A percentile compares a stretch with the other conserved stretches of the same genome.
phyloP scores from a whole-genome alignment of 371 early-diverging fungal species.

The Smittium mucronatum region DNA sequence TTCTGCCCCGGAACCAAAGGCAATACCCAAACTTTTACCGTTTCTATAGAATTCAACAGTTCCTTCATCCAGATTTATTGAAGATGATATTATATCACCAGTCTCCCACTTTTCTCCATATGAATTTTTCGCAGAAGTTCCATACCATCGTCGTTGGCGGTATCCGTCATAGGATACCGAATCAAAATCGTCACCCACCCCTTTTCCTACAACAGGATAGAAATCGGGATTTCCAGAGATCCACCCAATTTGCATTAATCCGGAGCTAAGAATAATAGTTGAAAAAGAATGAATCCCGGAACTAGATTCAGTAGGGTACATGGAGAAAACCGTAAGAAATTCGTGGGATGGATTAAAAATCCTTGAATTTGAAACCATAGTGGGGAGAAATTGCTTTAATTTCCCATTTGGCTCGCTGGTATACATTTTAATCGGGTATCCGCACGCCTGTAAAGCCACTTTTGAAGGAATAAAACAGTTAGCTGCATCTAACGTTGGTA shows the following conservation, averaged over 20 bases:
- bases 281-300: conserved; percentile 23
- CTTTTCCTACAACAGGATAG: conserved; percentile 28
- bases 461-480: not conserved
- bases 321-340: conserved; percentile 5
- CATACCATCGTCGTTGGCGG: conserved; percentile 27
- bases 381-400: not conserved
- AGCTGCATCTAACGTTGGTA: not conserved
- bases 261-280: conserved; percentile 22
- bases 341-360: conserved; percentile 8
- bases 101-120: conserved; percentile 28
- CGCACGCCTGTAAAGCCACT: not conserved
- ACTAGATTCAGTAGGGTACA: conserved; percentile 12
- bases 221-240: conserved; percentile 22
- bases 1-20: conserved; percentile 19
- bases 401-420: not conserved
- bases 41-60: conserved; percentile 27
- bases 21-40: conserved; percentile 26
- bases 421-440: not conserved
- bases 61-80: conserved; percentile 24
- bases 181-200: conserved; percentile 33
- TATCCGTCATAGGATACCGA: conserved; percentile 28
- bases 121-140: conserved; percentile 16
- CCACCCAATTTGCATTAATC: conserved; percentile 31
- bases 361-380: not conserved
- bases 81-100: conserved; percentile 24